Conservation (phyloP, 768 basidiomycete species). For the Gymnopilus junonius region DNA sequence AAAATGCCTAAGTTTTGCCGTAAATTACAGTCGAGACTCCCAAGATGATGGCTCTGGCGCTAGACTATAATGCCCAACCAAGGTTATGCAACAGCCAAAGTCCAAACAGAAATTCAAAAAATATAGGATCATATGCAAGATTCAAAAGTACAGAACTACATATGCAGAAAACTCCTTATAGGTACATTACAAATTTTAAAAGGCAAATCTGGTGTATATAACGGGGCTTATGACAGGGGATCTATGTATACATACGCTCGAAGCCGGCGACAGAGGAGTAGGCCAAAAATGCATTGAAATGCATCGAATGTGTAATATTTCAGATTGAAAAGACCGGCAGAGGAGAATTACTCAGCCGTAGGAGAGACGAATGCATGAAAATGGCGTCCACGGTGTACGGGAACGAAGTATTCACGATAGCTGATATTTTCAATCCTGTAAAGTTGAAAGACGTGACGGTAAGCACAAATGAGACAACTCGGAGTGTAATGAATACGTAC, state of each 20-base stretch:
- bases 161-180: background rate
- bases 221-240: too few relatives aligned
- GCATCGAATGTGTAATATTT: background rate
- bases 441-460: conserved; percentile 4
- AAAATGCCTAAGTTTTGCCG: too few relatives aligned
- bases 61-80: background rate
- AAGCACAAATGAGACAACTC: background rate
- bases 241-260: background rate
- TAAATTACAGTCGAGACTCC: background rate
- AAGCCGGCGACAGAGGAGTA: background rate
- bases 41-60: background rate
- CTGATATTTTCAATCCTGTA: conserved; percentile 34
- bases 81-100: background rate
- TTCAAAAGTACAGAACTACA: background rate
- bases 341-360: conserved; percentile 9
- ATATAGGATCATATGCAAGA: background rate
- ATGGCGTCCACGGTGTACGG: conserved; percentile 36
- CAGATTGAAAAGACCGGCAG: background rate
- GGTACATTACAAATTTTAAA: background rate
- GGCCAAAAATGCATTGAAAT: background rate
- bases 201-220: background rate
- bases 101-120: background rate
- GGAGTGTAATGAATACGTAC: conserved; percentile 23
- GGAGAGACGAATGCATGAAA: conserved; percentile 33
- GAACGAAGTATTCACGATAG: conserved; percentile 40